These are phyloP conservation scores for Mentha longifolia DNA, from an alignment of 257 asterid species.

Conservation along the genomic window DNA sequence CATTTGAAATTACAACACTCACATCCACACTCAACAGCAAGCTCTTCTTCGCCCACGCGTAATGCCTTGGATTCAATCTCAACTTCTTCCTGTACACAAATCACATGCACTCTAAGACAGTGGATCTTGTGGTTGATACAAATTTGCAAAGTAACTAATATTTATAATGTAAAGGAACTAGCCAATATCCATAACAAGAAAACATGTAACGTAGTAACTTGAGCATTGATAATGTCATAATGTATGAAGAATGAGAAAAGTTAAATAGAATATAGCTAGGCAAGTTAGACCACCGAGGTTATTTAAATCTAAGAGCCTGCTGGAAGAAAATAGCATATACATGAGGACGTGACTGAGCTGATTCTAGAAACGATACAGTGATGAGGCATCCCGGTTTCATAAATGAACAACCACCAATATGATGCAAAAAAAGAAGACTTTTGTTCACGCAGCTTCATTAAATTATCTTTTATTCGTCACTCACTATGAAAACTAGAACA, in stretches of 20 bases:
- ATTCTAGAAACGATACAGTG: not conserved
- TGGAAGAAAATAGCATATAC: not conserved
- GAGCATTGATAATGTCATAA: constrained; percentile 8
- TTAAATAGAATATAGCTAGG: not conserved
- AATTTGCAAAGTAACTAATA: too few species aligned
- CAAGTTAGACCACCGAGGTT: not conserved
- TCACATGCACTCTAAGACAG: too few species aligned
- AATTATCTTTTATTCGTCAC: not conserved
- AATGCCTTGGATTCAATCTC: too few species aligned
- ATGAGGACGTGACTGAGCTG: not conserved
- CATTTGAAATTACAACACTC: too few species aligned
- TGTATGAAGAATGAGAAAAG: not conserved
- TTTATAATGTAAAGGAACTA: too few species aligned
- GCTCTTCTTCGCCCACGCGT: too few species aligned
- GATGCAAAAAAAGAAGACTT: not conserved
- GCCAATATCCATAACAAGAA: too few species aligned
- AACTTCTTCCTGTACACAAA: too few species aligned
- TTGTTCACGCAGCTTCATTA: not conserved
- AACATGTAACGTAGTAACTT: not conserved
- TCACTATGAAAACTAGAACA: not conserved
- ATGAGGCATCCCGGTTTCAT: not conserved
- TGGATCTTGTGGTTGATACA: too few species aligned
- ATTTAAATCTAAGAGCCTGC: not conserved
- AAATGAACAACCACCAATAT: not conserved
- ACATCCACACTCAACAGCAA: too few species aligned